Conservation (phyloP, 441 rosid genomes). For the Corymbia citriodora region DNA sequence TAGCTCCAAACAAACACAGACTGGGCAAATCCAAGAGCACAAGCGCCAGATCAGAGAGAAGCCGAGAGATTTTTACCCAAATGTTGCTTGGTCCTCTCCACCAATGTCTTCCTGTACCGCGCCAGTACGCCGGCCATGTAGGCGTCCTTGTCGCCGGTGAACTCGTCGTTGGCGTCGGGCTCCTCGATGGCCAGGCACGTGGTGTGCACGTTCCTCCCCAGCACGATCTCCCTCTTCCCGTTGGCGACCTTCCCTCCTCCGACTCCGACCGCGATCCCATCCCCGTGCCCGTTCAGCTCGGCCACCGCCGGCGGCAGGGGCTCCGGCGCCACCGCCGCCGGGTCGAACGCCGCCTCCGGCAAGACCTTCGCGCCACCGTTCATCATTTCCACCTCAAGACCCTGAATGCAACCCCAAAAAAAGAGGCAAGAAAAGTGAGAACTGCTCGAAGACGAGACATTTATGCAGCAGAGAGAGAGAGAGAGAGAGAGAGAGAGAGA, state of each 20-base stretch:
- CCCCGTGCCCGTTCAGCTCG: conserved; percentile 1
- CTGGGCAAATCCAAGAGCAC: not conserved
- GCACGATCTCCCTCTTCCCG: conserved; percentile 45
- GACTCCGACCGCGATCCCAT: not conserved
- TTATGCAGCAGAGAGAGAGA: not conserved
- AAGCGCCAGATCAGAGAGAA: not conserved
- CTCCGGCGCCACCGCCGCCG: conserved; percentile 29
- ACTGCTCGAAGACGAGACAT: not conserved
- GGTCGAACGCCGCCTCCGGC: conserved; percentile 36
- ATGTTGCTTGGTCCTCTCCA: conserved; percentile 75
- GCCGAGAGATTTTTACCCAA: conserved; percentile 34
- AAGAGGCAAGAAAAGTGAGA: not conserved
- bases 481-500: not conserved
- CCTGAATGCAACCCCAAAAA: not conserved
- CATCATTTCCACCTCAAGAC: not conserved
- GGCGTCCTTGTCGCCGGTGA: conserved; percentile 86
- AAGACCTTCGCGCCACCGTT: conserved; percentile 18
- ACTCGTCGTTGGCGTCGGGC: conserved; percentile 75
- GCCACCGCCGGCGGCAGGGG: conserved; percentile 35
- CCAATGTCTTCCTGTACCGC: conserved; percentile 64
- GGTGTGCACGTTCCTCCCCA: conserved; percentile 77
- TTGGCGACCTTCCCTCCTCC: not conserved
- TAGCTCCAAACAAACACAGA: not conserved
- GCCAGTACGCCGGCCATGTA: conserved; percentile 89
- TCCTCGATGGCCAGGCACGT: conserved; percentile 74